Percentiles rank a stretch among this genome's conserved stretches.
Conservation (phyloP, 2,329 filamentous ascomycete genomes). For the Fusarium sp. region DNA sequence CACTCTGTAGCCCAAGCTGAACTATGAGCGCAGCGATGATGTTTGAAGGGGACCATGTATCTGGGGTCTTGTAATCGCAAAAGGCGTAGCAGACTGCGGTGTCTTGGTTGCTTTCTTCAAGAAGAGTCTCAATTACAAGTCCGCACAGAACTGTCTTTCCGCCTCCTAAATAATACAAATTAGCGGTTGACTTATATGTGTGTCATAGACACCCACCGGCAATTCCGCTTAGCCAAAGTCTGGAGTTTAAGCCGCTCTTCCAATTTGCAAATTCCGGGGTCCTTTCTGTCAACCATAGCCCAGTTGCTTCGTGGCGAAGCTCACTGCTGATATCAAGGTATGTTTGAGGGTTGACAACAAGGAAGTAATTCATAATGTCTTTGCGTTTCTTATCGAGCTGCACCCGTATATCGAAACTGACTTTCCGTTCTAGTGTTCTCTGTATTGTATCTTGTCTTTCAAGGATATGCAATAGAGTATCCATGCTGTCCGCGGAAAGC, state of each 20-base stretch:
- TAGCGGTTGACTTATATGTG: too few species aligned
- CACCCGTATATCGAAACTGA: too few species aligned
- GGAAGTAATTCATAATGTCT: not conserved
- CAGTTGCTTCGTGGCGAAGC: not conserved
- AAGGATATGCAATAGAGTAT: too few species aligned
- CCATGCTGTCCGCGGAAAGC: too few species aligned
- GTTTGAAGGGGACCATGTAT: accelerated
- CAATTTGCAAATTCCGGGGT: not conserved
- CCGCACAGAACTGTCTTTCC: not conserved
- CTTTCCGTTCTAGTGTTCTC: too few species aligned
- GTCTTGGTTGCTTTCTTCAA: not conserved
- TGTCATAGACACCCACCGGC: not conserved
- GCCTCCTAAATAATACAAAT: too few species aligned
- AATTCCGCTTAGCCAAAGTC: not conserved
- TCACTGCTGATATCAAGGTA: not conserved
- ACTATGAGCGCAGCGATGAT: not conserved
- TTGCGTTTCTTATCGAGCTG: not conserved
- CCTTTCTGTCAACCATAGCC: not conserved
- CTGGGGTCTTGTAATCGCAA: not conserved
- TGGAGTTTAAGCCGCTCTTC: not conserved
- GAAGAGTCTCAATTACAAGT: not conserved
- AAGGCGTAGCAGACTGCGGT: not conserved
- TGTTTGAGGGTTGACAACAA: not conserved
- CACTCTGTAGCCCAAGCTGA: not conserved
- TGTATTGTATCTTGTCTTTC: too few species aligned